Evolutionary conservation across 345 rosid species (phyloP).

Genomic region (Lepidium africanum): DNA sequence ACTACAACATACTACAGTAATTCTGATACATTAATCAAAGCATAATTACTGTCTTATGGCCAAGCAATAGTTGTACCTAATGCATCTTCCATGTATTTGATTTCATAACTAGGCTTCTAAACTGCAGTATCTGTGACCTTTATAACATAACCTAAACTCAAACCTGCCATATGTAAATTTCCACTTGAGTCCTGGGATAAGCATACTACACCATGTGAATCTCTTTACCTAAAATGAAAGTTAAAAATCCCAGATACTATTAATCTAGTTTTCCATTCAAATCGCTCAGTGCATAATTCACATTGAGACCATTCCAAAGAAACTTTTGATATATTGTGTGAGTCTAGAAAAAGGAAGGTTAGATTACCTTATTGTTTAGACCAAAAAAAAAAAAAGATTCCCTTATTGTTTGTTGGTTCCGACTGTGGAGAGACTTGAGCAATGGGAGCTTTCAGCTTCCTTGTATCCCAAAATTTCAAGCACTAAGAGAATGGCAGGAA

Average conservation of each 20-base stretch:
- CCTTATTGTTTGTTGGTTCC: too few species aligned
- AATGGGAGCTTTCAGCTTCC: constrained; percentile 59
- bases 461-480: constrained; percentile 85
- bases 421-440: constrained; percentile 56
- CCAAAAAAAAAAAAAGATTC: too few species aligned
- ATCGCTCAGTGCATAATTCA: neutral
- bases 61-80: too few species aligned
- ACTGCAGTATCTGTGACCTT: too few species aligned
- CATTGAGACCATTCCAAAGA: neutral
- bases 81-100: too few species aligned
- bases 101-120: too few species aligned
- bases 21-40: too few species aligned
- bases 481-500: constrained; percentile 32
- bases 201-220: constrained; percentile 75
- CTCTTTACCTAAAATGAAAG: constrained; percentile 45
- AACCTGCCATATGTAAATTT: too few species aligned
- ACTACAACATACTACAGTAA: too few species aligned
- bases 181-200: constrained; percentile 85
- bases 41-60: too few species aligned
- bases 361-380: constrained; percentile 45
- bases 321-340: neutral
- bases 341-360: neutral
- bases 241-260: neutral
- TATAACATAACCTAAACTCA: too few species aligned
- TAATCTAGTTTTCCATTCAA: neutral